A percentile compares a stretch with the other conserved stretches of the same genome.
Evolutionary conservation across 768 basidiomycete species (phyloP).

Genomic region (Sporobolomyces phaffii): DNA sequence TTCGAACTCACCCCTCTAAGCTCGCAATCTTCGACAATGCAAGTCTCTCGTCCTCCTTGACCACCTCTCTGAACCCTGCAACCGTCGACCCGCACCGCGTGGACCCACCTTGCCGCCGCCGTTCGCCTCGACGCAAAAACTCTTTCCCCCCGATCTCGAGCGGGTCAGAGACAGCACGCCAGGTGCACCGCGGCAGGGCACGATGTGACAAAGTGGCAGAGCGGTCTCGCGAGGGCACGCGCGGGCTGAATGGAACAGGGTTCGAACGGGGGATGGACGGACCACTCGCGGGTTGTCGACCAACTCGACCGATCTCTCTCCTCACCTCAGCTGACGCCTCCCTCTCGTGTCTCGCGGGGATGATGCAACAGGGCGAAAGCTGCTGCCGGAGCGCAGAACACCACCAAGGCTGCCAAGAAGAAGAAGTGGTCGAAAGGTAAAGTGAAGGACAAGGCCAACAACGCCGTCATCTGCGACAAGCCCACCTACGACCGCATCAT

Average conservation of each 20-base stretch:
- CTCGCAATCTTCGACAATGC: slow-evolving; percentile 16
- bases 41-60: slow-evolving; percentile 1
- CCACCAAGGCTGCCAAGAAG: slow-evolving; percentile 84
- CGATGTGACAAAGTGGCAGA: background rate
- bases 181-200: background rate
- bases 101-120: no score
- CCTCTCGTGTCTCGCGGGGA: background rate
- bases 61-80: background rate
- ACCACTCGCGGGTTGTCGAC: no score
- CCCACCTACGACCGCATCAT: slow-evolving; percentile 58
- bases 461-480: slow-evolving; percentile 93
- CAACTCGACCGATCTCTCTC: no score
- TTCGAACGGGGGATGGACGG: no score
- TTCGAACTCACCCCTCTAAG: slow-evolving; percentile 10
- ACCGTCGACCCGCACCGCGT: no score
- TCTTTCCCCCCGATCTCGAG: background rate
- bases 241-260: no score
- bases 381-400: slow-evolving; percentile 24
- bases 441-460: slow-evolving; percentile 99
- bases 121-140: background rate
- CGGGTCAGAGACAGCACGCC: no score
- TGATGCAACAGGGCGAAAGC: slow-evolving; percentile 26
- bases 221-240: no score
- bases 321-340: no score
- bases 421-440: slow-evolving; percentile 99